A percentile compares a stretch with the other conserved stretches of the same genome.
Evolutionary conservation across 164 flowering plant genomes (phyloP).

Genomic region (Echeveria elegans): DNA sequence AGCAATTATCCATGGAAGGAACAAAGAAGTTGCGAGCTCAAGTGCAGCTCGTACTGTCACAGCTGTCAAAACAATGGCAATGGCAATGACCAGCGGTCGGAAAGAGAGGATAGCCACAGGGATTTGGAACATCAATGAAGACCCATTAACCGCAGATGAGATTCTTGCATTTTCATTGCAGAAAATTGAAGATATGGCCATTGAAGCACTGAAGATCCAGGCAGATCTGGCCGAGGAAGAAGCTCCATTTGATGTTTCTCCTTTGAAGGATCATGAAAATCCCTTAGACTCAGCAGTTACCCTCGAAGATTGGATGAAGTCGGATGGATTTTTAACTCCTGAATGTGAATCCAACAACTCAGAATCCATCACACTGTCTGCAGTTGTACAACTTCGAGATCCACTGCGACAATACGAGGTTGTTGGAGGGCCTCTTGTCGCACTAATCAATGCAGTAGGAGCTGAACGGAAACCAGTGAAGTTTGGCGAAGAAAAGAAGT

Average conservation of each 20-base stretch:
- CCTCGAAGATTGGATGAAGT: conserved; percentile 55
- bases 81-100: conserved; percentile 56
- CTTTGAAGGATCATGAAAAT: conserved; percentile 26
- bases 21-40: conserved; percentile 81
- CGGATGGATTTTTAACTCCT: conserved; percentile 7
- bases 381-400: conserved; percentile 65
- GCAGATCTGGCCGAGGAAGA: conserved; percentile 81
- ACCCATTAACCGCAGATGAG: conserved; percentile 53
- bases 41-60: conserved; percentile 76
- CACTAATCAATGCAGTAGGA: conserved; percentile 41
- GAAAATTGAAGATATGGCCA: conserved; percentile 68
- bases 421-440: conserved; percentile 76
- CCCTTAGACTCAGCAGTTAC: conserved; percentile 42
- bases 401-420: conserved; percentile 67
- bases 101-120: conserved; percentile 74
- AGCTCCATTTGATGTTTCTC: conserved; percentile 82
- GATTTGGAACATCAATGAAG: conserved; percentile 65
- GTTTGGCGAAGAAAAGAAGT: conserved; percentile 41
- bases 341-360: conserved; percentile 14
- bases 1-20: conserved; percentile 75
- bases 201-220: conserved; percentile 74
- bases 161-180: conserved; percentile 75
- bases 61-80: conserved; percentile 57
- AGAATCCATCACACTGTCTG: conserved; percentile 29
- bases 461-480: conserved; percentile 17